Base-by-base conservation (phyloP, 805 yeast species). In the Wickerhamiella allomyrinae region DNA sequence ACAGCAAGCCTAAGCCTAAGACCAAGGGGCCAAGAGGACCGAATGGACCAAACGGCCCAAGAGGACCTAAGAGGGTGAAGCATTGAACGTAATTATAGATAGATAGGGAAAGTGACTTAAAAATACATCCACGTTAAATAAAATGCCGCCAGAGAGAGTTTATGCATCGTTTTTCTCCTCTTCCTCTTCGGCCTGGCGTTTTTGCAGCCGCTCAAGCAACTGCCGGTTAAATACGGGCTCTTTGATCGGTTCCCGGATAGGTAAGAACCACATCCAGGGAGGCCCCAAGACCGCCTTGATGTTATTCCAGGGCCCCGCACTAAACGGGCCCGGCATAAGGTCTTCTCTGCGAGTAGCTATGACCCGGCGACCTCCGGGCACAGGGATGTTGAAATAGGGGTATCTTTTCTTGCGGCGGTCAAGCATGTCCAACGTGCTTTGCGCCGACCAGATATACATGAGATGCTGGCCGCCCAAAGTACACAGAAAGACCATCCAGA, bases 391-490 rank as follows among this genome's bases (percentile, higher is more conserved):
- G 50, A 67, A 69, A 10, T 50, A 49, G 2, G 56, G 57, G 21
- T 41, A 39, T n/a, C 39, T 33, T n/a, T 40, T 39, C 3, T 50
- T 40, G 7, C 46, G 61, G 24, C 61, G 47, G 13, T 66, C 59
- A 31, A 77, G 54, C 27, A 72, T 76, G 47, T 80, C 89, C 10
- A 83, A 34, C 1, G 56, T 50, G 3, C 54, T 47, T 22, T 52
- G 55, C 24, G 46, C 29, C 27, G 46, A 45, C 2, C 48, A 38
- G 19, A 79, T 61, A 51, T 73, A 74, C 36, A 58, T 50, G 2
- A 68, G 19, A 46, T 76, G 76, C 27, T 67, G 61, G 0, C 55
- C 49, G 2, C 67, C 49, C 39, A 79, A 58, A 0, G 69, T 65
- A 0, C 59, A 47, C 2, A 73, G 50, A 59, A 78, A 64, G 1